phyloP scores from a whole-genome alignment of 2,329 filamentous ascomycete species.

The Colletotrichum spaethianum region DNA sequence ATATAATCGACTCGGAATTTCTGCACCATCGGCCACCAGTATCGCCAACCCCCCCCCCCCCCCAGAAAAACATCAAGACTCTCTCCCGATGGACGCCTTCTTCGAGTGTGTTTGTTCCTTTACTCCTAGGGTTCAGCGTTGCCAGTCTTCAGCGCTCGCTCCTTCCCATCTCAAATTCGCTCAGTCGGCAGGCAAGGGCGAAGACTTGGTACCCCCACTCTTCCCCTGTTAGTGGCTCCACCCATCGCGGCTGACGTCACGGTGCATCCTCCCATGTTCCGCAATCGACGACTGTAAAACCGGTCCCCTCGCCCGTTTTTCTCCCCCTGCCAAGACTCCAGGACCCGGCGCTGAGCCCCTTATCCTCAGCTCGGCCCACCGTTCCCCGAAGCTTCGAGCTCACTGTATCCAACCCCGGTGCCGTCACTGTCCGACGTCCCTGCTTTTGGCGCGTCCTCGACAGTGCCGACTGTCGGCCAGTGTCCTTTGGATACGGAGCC shows the following conservation, averaged over 20 bases:
- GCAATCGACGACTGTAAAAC: conserved; percentile 30
- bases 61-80: not conserved
- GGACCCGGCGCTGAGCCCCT: conserved; percentile 33
- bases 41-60: no score
- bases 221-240: not conserved
- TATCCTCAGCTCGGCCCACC: conserved; percentile 35
- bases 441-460: conserved; percentile 24
- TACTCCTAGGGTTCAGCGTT: no score
- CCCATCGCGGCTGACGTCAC: conserved; percentile 33
- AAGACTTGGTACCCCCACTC: conserved; percentile 30
- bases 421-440: conserved; percentile 36
- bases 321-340: conserved; percentile 37
- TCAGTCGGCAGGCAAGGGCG: not conserved
- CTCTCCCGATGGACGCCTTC: no score
- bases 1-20: not conserved
- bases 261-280: conserved; percentile 15
- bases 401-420: conserved; percentile 26
- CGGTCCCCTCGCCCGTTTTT: conserved; percentile 25
- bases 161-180: not conserved
- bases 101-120: not conserved
- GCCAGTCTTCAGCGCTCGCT: not conserved
- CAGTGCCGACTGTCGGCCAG: conserved; percentile 10
- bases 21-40: not conserved
- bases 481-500: conserved; percentile 18
- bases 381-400: conserved; percentile 27